Conservation (phyloP, 768 basidiomycete species). For the Boletus huronensis region DNA sequence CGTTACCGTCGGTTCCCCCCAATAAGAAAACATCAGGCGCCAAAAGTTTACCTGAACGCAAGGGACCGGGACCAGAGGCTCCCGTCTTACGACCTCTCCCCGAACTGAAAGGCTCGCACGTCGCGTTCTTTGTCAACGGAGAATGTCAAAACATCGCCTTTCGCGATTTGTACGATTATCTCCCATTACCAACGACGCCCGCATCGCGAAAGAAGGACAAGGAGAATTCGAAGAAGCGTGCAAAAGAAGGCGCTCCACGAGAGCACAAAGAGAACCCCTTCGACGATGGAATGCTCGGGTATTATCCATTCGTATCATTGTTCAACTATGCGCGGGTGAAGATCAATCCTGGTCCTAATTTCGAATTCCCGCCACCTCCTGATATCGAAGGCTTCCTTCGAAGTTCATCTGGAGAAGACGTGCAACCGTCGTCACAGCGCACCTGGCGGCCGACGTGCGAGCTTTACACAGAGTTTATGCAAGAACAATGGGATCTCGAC, state of each 20-base stretch:
- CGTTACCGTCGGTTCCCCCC: slow-evolving; percentile 51
- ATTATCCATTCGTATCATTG: slow-evolving; percentile 91
- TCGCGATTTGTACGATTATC: slow-evolving; percentile 84
- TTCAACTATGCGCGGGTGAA: slow-evolving; percentile 85
- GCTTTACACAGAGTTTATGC: slow-evolving; percentile 80
- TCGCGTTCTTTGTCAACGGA: slow-evolving; percentile 93
- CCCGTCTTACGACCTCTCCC: slow-evolving; percentile 62
- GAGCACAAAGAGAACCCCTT: slow-evolving; percentile 81
- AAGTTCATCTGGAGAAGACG: slow-evolving; percentile 32
- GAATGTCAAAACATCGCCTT: slow-evolving; percentile 81
- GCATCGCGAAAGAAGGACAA: slow-evolving; percentile 58
- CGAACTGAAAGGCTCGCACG: slow-evolving; percentile 61
- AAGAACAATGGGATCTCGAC: slow-evolving; percentile 77
- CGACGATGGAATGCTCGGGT: slow-evolving; percentile 93
- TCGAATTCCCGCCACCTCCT: slow-evolving; percentile 72
- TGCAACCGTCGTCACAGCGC: slow-evolving; percentile 28
- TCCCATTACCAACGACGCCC: slow-evolving; percentile 68
- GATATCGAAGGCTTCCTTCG: slow-evolving; percentile 68
- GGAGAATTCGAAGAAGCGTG: slow-evolving; percentile 50
- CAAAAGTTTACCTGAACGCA: slow-evolving; percentile 64
- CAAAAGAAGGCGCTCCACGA: slow-evolving; percentile 60
- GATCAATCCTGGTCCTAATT: slow-evolving; percentile 88
- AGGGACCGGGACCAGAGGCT: slow-evolving; percentile 30
- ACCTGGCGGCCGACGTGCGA: slow-evolving; percentile 82
- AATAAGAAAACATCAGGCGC: slow-evolving; percentile 65